Percentiles rank a stretch among this genome's conserved stretches.
Conservation (phyloP, 2,329 filamentous ascomycete genomes). For the Magnaporthiopsis incrustans region DNA sequence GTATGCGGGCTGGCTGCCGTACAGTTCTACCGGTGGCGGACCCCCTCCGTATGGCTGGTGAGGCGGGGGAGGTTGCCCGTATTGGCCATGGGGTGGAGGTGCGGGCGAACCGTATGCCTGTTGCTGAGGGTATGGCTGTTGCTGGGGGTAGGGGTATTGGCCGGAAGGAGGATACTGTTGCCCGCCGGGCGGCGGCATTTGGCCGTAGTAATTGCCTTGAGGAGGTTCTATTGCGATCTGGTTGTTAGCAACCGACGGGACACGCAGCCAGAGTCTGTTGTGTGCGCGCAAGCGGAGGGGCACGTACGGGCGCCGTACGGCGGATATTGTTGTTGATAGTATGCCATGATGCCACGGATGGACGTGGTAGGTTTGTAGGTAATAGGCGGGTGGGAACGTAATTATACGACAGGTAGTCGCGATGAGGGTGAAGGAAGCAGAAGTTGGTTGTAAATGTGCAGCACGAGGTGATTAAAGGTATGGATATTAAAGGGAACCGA, state of each 20-base stretch:
- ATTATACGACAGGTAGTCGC: too few relatives aligned
- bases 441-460: neutral
- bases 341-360: constrained; percentile 22
- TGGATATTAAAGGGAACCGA: neutral
- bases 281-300: neutral
- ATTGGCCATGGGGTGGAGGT: constrained; percentile 26
- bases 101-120: constrained; percentile 17
- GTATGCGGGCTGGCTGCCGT: constrained; percentile 23
- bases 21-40: constrained; percentile 15
- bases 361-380: neutral
- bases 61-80: constrained; percentile 15
- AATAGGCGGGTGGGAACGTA: neutral
- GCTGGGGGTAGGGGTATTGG: constrained; percentile 20
- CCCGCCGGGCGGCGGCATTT: constrained; percentile 15
- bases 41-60: constrained; percentile 22
- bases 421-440: neutral
- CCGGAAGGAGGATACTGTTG: constrained; percentile 20
- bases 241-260: neutral
- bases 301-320: constrained; percentile 27
- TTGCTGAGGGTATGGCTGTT: constrained; percentile 18
- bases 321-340: constrained; percentile 20
- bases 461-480: neutral
- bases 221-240: constrained; percentile 11
- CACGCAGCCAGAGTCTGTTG: neutral
- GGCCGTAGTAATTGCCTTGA: constrained; percentile 21